These are phyloP conservation scores for Mortierella alpina DNA, from an alignment of 192 early-diverging fungal genomes.

Conservation along the genomic window DNA sequence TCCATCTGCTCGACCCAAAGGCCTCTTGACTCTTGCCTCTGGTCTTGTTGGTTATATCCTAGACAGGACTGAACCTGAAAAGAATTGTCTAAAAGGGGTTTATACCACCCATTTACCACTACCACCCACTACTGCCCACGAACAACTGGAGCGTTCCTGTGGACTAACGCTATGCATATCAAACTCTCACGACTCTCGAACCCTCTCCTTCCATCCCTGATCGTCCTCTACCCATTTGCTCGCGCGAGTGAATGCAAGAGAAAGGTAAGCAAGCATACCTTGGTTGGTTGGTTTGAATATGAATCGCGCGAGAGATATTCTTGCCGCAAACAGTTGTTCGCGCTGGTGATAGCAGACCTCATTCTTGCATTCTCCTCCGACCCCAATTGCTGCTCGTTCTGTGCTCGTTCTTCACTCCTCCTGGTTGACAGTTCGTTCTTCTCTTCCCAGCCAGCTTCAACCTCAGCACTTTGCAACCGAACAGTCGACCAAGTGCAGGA, in stretches of 20 bases:
- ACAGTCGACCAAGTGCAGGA: background rate
- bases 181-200: background rate
- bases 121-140: background rate
- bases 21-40: background rate
- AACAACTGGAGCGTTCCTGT: too few species aligned
- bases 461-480: background rate
- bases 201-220: background rate
- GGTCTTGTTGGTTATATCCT: slow-evolving; percentile 14
- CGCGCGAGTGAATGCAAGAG: too few species aligned
- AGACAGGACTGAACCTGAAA: slow-evolving; percentile 36
- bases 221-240: background rate
- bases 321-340: too few species aligned
- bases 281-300: too few species aligned
- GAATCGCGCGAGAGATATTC: too few species aligned
- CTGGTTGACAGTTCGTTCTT: background rate
- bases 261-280: too few species aligned
- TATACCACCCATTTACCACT: too few species aligned
- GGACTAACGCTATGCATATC: too few species aligned
- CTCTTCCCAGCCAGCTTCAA: slow-evolving; percentile 9
- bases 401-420: background rate
- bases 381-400: background rate
- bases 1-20: background rate
- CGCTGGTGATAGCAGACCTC: too few species aligned
- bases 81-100: background rate
- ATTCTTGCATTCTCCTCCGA: background rate